A percentile compares a stretch with the other conserved stretches of the same genome.
Conservation (phyloP, 805 yeast species). For the Tetrapisispora pingtungensis region DNA sequence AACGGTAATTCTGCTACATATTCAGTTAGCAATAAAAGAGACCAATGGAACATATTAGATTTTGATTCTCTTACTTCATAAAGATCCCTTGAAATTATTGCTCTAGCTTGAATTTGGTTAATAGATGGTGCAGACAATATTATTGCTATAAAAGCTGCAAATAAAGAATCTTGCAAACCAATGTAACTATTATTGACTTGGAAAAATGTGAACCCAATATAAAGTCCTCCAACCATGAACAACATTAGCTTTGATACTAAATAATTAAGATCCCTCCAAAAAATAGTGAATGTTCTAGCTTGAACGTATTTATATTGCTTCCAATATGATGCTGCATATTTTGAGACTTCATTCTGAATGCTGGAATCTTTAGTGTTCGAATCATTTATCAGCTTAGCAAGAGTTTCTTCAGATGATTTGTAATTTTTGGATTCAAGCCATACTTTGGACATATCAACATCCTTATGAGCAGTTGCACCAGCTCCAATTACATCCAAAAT, state of each 20-base stretch:
- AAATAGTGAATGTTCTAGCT: slow-evolving; percentile 13
- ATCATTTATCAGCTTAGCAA: slow-evolving; percentile 36
- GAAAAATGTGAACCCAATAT: slow-evolving; percentile 48
- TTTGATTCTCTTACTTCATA: slow-evolving; percentile 34
- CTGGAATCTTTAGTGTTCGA: background rate
- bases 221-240: slow-evolving; percentile 35
- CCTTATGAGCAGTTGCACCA: slow-evolving; percentile 52
- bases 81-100: slow-evolving; percentile 30
- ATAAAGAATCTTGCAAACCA: slow-evolving; percentile 31
- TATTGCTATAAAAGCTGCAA: slow-evolving; percentile 31
- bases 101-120: slow-evolving; percentile 33
- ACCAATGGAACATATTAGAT: slow-evolving; percentile 35
- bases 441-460: slow-evolving; percentile 44
- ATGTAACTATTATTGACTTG: slow-evolving; percentile 40
- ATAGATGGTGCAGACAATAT: slow-evolving; percentile 33
- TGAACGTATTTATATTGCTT: slow-evolving; percentile 31
- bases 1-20: slow-evolving; percentile 31
- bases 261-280: slow-evolving; percentile 36
- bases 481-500: slow-evolving; percentile 63
- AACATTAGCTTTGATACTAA: slow-evolving; percentile 35
- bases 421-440: slow-evolving; percentile 41
- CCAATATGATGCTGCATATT: slow-evolving; percentile 17
- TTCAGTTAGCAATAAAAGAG: slow-evolving; percentile 30
- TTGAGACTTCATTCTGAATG: slow-evolving; percentile 5
- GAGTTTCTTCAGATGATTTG: slow-evolving; percentile 31